Evolutionary conservation across 1,139 yeast species (phyloP), one percentile per base, ranked within the genome.

Genomic region (Yamadazyma epiphylla): DNA sequence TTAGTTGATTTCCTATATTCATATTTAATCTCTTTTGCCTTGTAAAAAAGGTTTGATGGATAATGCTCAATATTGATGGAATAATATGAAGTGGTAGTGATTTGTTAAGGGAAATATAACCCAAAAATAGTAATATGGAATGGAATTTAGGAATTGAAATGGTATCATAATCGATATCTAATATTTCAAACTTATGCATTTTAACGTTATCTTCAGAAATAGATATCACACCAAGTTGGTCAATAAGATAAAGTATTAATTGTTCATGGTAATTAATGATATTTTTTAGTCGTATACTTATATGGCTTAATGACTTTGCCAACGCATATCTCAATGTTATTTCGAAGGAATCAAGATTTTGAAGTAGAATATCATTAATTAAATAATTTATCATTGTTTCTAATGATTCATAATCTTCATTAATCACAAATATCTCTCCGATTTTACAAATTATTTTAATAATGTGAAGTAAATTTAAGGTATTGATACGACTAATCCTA

Each of bases 1-100:
- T 67, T 2, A 89, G 70, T 42, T 80, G 87, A 2, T 73, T 58
- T 0, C 95, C 95, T 9, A 72, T 49, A 0, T 77, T 62, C 11
- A 66, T 58, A 0, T 76, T 70, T 10, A 76, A 51, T 30, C 70
- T 51, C 24, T 58, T 53, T 35, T 78, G 81, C 33, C 74, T 79
- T 37, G 81, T 70, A 28, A 65, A 71, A 5, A 79, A 51, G 0
- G 84, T 72, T 13, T 55, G 45, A 31, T 63, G 65, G n/a, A 53
- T 49, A n/a, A 66, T 40, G 14, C 59, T 47, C n/a, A 64, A 38
- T 5, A 61, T 34, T 0, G 28, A 26, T 0, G 63, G 59, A 3
- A 58, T 33, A 5, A 51, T 45, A 7, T 39, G 34, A 2, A 19
- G n/a, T 1, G 69, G 66, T 8, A 66, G 39, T 2, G 51, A 32